Percentiles rank a stretch among this genome's conserved stretches.
phyloP scores from a whole-genome alignment of 176 grass and related monocot genomes.

The Miscanthus lutarioriparius region DNA sequence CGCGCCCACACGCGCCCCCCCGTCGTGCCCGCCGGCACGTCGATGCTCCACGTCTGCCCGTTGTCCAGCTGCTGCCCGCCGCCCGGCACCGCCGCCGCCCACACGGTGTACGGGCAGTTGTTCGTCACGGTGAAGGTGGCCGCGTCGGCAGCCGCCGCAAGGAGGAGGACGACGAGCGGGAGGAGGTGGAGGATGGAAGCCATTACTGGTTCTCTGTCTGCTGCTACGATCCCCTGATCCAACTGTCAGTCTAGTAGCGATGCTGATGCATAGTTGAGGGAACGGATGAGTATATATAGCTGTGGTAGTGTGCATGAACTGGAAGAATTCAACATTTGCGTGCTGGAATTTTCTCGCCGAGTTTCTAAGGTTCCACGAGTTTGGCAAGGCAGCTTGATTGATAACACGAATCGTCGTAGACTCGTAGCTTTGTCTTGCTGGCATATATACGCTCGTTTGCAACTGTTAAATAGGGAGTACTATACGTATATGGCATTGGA shows the following conservation, averaged over 20 bases:
- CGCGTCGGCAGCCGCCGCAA: not conserved
- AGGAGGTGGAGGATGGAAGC: not conserved
- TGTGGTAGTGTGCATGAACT: not conserved
- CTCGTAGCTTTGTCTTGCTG: not conserved
- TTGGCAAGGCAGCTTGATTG: not conserved
- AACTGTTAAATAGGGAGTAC: too few species aligned
- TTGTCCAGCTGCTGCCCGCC: slow-evolving; percentile 38
- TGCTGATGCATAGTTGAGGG: not conserved
- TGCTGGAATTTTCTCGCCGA: not conserved
- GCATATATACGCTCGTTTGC: too few species aligned
- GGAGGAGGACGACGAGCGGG: not conserved
- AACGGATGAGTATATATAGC: not conserved
- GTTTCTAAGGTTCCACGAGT: slow-evolving; percentile 1
- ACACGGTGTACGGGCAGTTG: slow-evolving; percentile 57
- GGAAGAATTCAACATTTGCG: not conserved
- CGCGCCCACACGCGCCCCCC: slow-evolving; percentile 44
- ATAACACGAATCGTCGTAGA: too few species aligned
- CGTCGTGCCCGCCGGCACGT: slow-evolving; percentile 25
- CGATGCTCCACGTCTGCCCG: slow-evolving; percentile 42
- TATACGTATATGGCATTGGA: too few species aligned
- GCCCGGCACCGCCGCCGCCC: slow-evolving; percentile 42
- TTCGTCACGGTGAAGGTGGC: slow-evolving; percentile 47
- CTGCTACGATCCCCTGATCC: too few species aligned
- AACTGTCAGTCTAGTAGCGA: too few species aligned
- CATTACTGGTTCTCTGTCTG: not conserved